Evolutionary conservation across 1,284 basidiomycete genomes (phyloP).

Genomic region (Xerocomus nothofagi): DNA sequence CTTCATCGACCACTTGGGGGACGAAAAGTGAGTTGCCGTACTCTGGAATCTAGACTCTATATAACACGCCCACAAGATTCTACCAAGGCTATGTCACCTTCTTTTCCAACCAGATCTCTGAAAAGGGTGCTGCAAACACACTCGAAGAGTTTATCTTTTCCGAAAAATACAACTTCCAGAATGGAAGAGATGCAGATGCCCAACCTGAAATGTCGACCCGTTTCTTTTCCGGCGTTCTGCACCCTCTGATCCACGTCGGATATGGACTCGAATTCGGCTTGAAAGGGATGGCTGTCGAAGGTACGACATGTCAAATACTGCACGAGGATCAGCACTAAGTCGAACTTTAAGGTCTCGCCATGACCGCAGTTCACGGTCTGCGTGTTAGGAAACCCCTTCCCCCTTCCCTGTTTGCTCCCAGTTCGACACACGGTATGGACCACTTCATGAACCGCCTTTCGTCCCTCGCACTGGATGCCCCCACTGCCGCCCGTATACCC

Average conservation of each 20-base stretch:
- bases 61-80: slow-evolving; percentile 40
- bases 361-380: slow-evolving; percentile 17
- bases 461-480: slow-evolving; percentile 10
- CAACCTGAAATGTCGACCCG: slow-evolving; percentile 31
- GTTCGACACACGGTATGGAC: not conserved
- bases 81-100: slow-evolving; percentile 59
- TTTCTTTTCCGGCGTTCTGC: slow-evolving; percentile 26
- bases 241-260: slow-evolving; percentile 33
- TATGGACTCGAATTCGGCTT: slow-evolving; percentile 35
- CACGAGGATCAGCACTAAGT: not conserved
- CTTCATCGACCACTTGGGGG: slow-evolving; percentile 43
- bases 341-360: slow-evolving; percentile 26
- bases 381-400: slow-evolving; percentile 24
- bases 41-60: not conserved
- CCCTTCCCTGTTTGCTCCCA: slow-evolving; percentile 7
- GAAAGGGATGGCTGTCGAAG: slow-evolving; percentile 33
- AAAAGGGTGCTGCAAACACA: slow-evolving; percentile 41
- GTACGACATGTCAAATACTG: slow-evolving; percentile 9
- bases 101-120: slow-evolving; percentile 48
- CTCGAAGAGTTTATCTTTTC: slow-evolving; percentile 63
- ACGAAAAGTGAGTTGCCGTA: slow-evolving; percentile 37
- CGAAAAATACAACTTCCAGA: slow-evolving; percentile 45
- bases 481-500: not conserved
- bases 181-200: slow-evolving; percentile 9
- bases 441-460: slow-evolving; percentile 6